These are phyloP conservation scores for Paramecium primaurelia DNA, from an alignment of 73 alveolate genomes.

Conservation along the genomic window DNA sequence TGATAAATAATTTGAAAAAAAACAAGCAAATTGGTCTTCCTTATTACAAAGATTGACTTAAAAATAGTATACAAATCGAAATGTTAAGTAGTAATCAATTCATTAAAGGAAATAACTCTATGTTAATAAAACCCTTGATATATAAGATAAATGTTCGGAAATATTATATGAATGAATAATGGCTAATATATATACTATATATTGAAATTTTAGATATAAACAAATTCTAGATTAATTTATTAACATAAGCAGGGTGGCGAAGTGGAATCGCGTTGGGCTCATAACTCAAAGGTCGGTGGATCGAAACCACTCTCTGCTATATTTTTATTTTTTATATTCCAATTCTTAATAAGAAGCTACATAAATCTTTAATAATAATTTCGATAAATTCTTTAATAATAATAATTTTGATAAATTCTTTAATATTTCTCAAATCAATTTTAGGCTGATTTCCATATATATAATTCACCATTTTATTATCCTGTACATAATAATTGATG, in stretches of 20 bases:
- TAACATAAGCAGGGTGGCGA: constrained; percentile 91
- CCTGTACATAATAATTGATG: background rate
- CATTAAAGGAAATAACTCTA: background rate
- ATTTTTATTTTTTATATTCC: background rate
- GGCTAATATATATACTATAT: background rate
- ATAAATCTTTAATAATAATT: background rate
- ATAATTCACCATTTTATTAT: background rate
- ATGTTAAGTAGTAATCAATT: background rate
- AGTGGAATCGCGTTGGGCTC: constrained; percentile 99
- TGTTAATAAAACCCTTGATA: background rate
- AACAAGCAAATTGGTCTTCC: background rate
- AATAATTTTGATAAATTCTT: background rate
- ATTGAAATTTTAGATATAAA: background rate
- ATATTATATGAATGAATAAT: background rate
- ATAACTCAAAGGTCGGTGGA: constrained; percentile 99
- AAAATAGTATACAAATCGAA: background rate
- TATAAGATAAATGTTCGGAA: background rate
- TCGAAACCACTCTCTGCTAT: constrained; percentile 97
- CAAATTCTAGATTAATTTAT: background rate
- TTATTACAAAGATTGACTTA: background rate
- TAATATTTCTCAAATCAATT: background rate
- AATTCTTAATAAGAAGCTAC: background rate
- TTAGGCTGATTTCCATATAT: background rate
- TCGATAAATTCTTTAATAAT: background rate
- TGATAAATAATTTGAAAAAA: background rate